Conservation (phyloP, 257 asterid genomes). For the Ligustrum vulgare region DNA sequence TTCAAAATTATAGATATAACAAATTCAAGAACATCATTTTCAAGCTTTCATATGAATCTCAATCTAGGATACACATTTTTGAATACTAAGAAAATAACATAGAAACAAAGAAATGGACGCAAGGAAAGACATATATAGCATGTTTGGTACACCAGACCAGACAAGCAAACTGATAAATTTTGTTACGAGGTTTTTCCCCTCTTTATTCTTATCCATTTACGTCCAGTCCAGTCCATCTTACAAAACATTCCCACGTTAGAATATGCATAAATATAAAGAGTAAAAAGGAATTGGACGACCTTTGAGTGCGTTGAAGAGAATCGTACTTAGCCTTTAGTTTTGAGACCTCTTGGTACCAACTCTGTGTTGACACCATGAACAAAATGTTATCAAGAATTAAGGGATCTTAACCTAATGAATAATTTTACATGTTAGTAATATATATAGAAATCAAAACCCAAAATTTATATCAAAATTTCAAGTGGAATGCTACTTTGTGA, state of each 20-base stretch:
- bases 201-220: neutral
- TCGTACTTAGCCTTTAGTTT: slow-evolving; percentile 81
- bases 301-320: slow-evolving; percentile 85
- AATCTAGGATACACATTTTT: slow-evolving; percentile 2
- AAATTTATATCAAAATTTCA: neutral
- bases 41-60: neutral
- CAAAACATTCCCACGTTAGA: neutral
- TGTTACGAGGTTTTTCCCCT: neutral
- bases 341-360: slow-evolving; percentile 83
- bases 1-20: slow-evolving; percentile 14
- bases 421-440: neutral
- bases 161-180: neutral
- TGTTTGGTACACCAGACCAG: neutral
- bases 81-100: neutral
- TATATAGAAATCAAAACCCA: no score
- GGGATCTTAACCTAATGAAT: neutral
- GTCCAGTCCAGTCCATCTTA: neutral
- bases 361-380: slow-evolving; percentile 38
- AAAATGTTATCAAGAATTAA: neutral
- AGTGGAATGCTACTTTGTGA: neutral
- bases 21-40: neutral
- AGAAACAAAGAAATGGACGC: neutral
- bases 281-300: slow-evolving; percentile 32
- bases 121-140: neutral
- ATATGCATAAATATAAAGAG: neutral